Percentiles rank a stretch among this genome's conserved stretches.
These are phyloP conservation scores for Limtongia smithiae DNA, from an alignment of 805 yeast genomes.

Conservation along the genomic window DNA sequence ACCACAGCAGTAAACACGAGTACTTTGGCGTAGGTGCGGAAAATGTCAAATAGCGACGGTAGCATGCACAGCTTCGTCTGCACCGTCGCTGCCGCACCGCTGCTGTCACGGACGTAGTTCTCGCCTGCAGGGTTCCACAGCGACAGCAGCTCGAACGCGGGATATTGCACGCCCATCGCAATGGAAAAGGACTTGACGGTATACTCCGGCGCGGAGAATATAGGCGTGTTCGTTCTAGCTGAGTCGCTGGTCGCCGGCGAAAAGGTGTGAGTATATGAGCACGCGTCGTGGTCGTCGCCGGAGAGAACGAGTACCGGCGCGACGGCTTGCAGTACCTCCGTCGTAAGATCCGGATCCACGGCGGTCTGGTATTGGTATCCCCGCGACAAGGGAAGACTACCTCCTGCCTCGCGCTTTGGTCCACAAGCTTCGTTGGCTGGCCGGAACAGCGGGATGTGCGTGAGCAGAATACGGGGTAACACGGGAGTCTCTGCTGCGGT, in stretches of 20 bases:
- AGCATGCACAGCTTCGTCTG: constrained; percentile 31
- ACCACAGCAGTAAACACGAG: constrained; percentile 16
- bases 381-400: constrained; percentile 60
- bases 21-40: constrained; percentile 19
- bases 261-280: constrained; percentile 63
- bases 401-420: constrained; percentile 63
- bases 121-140: constrained; percentile 37
- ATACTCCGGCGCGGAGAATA: constrained; percentile 53
- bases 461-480: constrained; percentile 62
- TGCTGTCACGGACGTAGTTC: background rate
- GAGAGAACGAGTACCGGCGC: constrained; percentile 71
- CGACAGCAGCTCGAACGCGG: constrained; percentile 82
- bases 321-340: constrained; percentile 53
- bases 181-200: constrained; percentile 87
- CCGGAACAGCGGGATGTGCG: constrained; percentile 87
- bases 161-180: constrained; percentile 84
- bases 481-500: constrained; percentile 31
- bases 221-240: too few species aligned
- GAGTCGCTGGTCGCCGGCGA: constrained; percentile 19
- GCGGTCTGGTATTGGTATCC: constrained; percentile 92
- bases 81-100: constrained; percentile 1
- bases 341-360: constrained; percentile 58
- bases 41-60: constrained; percentile 29
- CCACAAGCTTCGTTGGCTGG: constrained; percentile 66
- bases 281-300: constrained; percentile 97